phyloP scores from a whole-genome alignment of 108 stramenopile genomes.

The Epithemia pelagica region DNA sequence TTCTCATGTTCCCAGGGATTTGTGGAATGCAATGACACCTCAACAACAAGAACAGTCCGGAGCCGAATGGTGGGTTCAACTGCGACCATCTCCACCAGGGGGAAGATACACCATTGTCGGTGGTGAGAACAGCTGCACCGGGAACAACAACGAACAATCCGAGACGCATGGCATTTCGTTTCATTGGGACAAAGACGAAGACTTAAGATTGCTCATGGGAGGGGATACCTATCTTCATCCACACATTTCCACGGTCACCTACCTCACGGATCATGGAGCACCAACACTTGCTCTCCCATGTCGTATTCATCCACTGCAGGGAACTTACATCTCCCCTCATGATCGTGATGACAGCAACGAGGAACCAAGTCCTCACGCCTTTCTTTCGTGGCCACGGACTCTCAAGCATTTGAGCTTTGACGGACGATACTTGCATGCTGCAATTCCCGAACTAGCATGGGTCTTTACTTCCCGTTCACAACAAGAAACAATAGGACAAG shows the following conservation, averaged over 20 bases:
- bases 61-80: constrained; percentile 84
- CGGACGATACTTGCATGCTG: constrained; percentile 70
- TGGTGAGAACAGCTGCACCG: constrained; percentile 7
- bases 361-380: constrained; percentile 19
- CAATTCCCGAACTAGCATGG: constrained; percentile 58
- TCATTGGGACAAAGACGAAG: constrained; percentile 88
- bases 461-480: neutral
- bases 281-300: constrained; percentile 50
- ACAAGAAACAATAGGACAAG: constrained; percentile 11
- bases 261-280: constrained; percentile 57
- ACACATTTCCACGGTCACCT: constrained; percentile 78
- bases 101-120: constrained; percentile 37
- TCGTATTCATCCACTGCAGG: constrained; percentile 49
- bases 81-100: constrained; percentile 53
- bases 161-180: constrained; percentile 56
- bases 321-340: constrained; percentile 34
- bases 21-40: neutral
- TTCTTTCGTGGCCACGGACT: constrained; percentile 54
- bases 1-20: constrained; percentile 31
- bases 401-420: constrained; percentile 82
- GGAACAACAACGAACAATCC: constrained; percentile 9
- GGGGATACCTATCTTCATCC: constrained; percentile 71
- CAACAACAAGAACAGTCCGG: constrained; percentile 31
- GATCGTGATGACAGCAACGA: neutral
- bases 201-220: constrained; percentile 57